Conservation (phyloP, 305 asterid genomes). For the Solanum hybrid region DNA sequence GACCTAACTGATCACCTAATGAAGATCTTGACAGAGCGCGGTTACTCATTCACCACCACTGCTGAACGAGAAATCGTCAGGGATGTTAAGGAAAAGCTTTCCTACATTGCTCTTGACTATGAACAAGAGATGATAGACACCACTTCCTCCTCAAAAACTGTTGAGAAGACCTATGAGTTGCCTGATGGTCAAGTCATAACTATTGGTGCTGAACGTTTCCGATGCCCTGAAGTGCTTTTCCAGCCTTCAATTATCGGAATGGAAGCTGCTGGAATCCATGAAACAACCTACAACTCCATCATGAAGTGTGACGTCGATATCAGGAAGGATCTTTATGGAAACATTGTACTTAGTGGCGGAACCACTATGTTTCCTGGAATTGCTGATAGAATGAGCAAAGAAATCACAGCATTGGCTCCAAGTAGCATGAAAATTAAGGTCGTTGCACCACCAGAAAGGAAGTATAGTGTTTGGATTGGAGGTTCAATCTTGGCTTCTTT, state of each 20-base stretch:
- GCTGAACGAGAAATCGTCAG: conserved; percentile 18
- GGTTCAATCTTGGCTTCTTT: conserved; percentile 19
- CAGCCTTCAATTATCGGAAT: conserved; percentile 16
- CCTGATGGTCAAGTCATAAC: conserved; percentile 19
- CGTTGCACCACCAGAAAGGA: conserved; percentile 28
- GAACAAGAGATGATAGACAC: conserved; percentile 13
- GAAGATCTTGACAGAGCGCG: conserved; percentile 17
- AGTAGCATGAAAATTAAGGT: conserved; percentile 21
- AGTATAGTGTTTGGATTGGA: conserved; percentile 21
- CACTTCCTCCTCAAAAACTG: background rate
- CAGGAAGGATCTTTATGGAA: conserved; percentile 21
- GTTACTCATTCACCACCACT: conserved; percentile 16
- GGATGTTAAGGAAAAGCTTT: conserved; percentile 18
- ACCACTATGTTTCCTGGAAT: conserved; percentile 18
- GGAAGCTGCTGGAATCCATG: conserved; percentile 20
- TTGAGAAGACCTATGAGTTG: conserved; percentile 19
- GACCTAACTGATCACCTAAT: conserved; percentile 18
- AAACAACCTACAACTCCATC: conserved; percentile 10
- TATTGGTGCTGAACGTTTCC: conserved; percentile 13
- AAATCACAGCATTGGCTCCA: conserved; percentile 20
- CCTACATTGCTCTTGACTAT: conserved; percentile 24
- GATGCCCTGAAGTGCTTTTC: conserved; percentile 25
- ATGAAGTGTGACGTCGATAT: conserved; percentile 23
- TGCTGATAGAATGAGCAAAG: conserved; percentile 21
- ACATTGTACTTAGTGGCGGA: conserved; percentile 20